Percentiles rank a stretch among this genome's conserved stretches.
Evolutionary conservation across 129 eudicot genomes (phyloP).

Genomic region (Flaveria brownii): DNA sequence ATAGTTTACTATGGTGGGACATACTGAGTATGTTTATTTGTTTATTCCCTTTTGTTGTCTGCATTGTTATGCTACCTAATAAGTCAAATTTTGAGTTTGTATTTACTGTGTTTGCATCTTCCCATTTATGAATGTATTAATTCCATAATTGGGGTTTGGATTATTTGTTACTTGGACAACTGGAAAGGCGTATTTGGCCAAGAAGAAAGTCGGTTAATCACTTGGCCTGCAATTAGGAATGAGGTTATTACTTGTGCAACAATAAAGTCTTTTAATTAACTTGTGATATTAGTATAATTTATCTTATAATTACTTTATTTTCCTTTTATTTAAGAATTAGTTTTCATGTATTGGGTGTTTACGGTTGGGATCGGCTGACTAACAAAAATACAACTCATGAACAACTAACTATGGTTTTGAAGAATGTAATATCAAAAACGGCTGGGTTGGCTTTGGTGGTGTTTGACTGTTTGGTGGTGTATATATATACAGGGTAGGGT

Average conservation of each 20-base stretch:
- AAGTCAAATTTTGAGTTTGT: constrained; percentile 6
- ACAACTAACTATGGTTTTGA: no score
- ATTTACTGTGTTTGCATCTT: constrained; percentile 19
- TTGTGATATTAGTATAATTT: neutral
- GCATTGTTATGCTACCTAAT: neutral
- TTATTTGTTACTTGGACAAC: neutral
- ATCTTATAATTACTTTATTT: no score
- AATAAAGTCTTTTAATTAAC: neutral
- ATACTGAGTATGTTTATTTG: no score
- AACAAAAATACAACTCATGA: no score
- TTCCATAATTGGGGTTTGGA: neutral
- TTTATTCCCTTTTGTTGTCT: constrained; percentile 22
- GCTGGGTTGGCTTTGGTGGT: no score
- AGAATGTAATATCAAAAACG: no score
- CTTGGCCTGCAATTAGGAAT: neutral
- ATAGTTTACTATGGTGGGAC: no score
- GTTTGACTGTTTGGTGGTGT: no score
- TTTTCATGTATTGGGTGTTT: no score
- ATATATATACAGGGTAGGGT: no score
- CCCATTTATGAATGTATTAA: neutral
- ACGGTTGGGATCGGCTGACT: no score
- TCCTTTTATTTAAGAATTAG: no score
- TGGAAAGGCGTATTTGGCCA: neutral
- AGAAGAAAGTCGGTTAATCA: neutral
- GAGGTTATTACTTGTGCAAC: neutral